Percentiles rank a stretch among this genome's conserved stretches.
phyloP scores from a whole-genome alignment of 2,329 filamentous ascomycete genomes.

The Beauveria bassiana region DNA sequence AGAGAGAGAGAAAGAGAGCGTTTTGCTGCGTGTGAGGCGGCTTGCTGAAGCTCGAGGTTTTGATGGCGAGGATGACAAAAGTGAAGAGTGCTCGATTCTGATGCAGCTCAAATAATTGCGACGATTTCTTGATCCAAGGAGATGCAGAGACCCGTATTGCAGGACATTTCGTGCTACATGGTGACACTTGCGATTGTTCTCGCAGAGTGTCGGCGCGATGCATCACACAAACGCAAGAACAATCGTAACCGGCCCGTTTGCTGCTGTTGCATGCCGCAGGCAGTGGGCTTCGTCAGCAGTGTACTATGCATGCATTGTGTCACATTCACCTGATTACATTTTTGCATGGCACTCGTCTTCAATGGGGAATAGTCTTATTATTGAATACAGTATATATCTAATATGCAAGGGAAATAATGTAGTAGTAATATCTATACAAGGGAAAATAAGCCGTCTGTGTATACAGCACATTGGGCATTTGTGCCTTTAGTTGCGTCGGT shows the following conservation, averaged over 20 bases:
- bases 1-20: too few species aligned
- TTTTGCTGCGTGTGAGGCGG: too few species aligned
- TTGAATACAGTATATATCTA: not conserved
- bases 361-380: not conserved
- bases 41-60: too few species aligned
- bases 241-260: slow-evolving; percentile 6
- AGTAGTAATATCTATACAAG: not conserved
- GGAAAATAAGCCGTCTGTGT: not conserved
- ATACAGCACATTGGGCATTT: not conserved
- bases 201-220: not conserved
- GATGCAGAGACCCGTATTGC: not conserved
- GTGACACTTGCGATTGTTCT: not conserved
- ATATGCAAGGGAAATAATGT: not conserved
- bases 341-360: not conserved
- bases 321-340: not conserved
- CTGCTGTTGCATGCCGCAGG: not conserved
- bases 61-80: not conserved
- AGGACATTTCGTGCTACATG: not conserved
- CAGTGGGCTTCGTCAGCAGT: not conserved
- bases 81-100: not conserved
- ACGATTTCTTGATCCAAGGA: not conserved
- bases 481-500: not conserved
- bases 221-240: not conserved
- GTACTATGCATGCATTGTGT: not conserved
- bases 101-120: not conserved